A percentile compares a stretch with the other conserved stretches of the same genome.
Conservation (phyloP, 1,284 basidiomycete species). For the Cutaneotrichosporon sp. region DNA sequence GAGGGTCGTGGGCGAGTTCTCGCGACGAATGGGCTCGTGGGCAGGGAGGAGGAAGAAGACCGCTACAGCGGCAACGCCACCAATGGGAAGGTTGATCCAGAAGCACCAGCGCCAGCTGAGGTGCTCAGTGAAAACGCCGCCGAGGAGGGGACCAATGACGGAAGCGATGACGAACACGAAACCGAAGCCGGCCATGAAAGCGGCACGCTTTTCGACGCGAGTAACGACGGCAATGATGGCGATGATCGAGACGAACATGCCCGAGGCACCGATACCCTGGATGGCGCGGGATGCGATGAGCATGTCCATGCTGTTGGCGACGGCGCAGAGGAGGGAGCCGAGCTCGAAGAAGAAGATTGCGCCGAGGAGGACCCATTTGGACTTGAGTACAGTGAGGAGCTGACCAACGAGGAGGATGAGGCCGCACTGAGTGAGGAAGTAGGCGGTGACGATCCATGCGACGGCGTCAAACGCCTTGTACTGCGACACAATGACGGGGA, state of each 20-base stretch:
- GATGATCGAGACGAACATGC: conserved; percentile 53
- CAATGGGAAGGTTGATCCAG: conserved; percentile 58
- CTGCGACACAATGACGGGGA: conserved; percentile 55
- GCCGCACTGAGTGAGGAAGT: conserved; percentile 54
- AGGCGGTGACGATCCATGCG: conserved; percentile 56
- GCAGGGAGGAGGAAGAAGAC: conserved; percentile 53
- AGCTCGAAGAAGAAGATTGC: conserved; percentile 56
- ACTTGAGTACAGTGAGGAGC: conserved; percentile 52
- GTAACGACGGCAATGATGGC: conserved; percentile 53
- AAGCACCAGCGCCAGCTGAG: conserved; percentile 56
- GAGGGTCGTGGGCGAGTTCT: conserved; percentile 38
- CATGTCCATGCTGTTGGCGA: conserved; percentile 50
- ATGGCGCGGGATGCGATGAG: conserved; percentile 59
- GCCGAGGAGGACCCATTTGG: conserved; percentile 55
- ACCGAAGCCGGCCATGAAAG: conserved; percentile 45
- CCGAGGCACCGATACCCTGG: conserved; percentile 43
- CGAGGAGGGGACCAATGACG: conserved; percentile 51
- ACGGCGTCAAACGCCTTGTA: conserved; percentile 54
- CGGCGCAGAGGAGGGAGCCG: conserved; percentile 59
- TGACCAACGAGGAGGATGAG: conserved; percentile 54
- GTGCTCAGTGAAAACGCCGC: conserved; percentile 55
- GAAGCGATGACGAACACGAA: conserved; percentile 54
- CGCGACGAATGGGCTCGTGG: conserved; percentile 56
- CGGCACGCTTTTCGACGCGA: conserved; percentile 53
- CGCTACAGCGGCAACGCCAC: conserved; percentile 47